These are phyloP conservation scores for Lentinula aciculospora DNA, from an alignment of 768 basidiomycete species.

Conservation along the genomic window DNA sequence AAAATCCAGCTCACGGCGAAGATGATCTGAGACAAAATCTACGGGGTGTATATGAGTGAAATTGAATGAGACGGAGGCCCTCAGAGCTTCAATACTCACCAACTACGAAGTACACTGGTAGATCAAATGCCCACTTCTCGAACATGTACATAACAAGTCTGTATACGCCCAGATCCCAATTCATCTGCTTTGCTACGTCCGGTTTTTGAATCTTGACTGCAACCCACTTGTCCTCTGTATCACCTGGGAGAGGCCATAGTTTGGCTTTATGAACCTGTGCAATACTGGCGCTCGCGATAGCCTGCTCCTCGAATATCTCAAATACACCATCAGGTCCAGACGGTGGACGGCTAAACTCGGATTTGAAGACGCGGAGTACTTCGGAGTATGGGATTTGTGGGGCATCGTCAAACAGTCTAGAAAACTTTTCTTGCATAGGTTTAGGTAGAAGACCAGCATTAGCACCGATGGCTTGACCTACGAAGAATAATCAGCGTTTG, in stretches of 20 bases:
- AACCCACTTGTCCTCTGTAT: constrained; percentile 57
- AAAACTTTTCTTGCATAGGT: constrained; percentile 79
- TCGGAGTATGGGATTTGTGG: constrained; percentile 76
- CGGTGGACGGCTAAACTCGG: constrained; percentile 65
- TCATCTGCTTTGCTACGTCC: constrained; percentile 78
- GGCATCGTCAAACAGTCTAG: constrained; percentile 82
- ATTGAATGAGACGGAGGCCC: not conserved
- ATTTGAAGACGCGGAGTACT: constrained; percentile 59
- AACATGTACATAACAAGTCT: constrained; percentile 75
- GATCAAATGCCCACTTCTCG: constrained; percentile 75
- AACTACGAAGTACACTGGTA: constrained; percentile 78
- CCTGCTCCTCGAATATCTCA: constrained; percentile 66
- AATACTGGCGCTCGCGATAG: constrained; percentile 85
- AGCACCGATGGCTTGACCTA: constrained; percentile 74
- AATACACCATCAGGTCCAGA: constrained; percentile 71
- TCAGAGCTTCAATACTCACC: constrained; percentile 34
- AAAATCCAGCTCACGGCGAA: constrained; percentile 82
- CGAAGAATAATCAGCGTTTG: not conserved
- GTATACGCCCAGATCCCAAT: constrained; percentile 75
- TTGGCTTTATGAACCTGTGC: constrained; percentile 88
- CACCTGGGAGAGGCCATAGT: constrained; percentile 34
- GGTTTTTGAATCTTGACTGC: constrained; percentile 95
- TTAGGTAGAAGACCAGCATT: constrained; percentile 83
- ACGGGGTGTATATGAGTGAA: not conserved
- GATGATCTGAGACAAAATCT: constrained; percentile 78